These are phyloP conservation scores for Boletales sp. DNA, from an alignment of 768 basidiomycete species.

Conservation along the genomic window DNA sequence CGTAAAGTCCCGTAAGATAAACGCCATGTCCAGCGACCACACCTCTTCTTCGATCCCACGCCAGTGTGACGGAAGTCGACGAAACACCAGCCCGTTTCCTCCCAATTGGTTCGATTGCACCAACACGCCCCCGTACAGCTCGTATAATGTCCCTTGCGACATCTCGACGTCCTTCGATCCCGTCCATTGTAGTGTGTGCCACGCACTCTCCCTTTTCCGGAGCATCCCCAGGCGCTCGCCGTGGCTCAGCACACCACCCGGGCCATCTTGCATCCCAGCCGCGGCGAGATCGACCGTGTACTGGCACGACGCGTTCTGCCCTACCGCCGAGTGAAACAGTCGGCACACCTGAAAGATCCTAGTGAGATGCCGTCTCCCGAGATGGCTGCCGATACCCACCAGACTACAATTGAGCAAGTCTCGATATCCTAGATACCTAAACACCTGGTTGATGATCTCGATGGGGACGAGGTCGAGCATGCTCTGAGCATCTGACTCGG, in stretches of 20 bases:
- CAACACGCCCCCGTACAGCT: slow-evolving; percentile 56
- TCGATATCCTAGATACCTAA: slow-evolving; percentile 18
- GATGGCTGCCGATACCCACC: slow-evolving; percentile 11
- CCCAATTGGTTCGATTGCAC: slow-evolving; percentile 34
- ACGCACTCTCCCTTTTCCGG: slow-evolving; percentile 35
- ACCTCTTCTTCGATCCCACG: slow-evolving; percentile 43
- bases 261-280: slow-evolving; percentile 41
- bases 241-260: slow-evolving; percentile 22
- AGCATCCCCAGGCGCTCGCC: slow-evolving; percentile 38
- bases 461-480: slow-evolving; percentile 17
- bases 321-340: slow-evolving; percentile 26
- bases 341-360: slow-evolving; percentile 31
- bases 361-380: background rate
- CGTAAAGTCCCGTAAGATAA: slow-evolving; percentile 51
- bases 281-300: slow-evolving; percentile 45
- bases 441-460: slow-evolving; percentile 23
- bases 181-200: slow-evolving; percentile 39
- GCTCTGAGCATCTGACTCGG: too few species aligned
- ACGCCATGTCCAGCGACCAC: slow-evolving; percentile 40
- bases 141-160: slow-evolving; percentile 46
- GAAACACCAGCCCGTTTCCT: slow-evolving; percentile 37
- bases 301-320: slow-evolving; percentile 32
- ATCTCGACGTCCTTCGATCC: slow-evolving; percentile 34
- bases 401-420: slow-evolving; percentile 27
- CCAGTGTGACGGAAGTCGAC: slow-evolving; percentile 46